Evolutionary conservation across 306 rosid genomes (phyloP).

Genomic region (Dryas drummondii): DNA sequence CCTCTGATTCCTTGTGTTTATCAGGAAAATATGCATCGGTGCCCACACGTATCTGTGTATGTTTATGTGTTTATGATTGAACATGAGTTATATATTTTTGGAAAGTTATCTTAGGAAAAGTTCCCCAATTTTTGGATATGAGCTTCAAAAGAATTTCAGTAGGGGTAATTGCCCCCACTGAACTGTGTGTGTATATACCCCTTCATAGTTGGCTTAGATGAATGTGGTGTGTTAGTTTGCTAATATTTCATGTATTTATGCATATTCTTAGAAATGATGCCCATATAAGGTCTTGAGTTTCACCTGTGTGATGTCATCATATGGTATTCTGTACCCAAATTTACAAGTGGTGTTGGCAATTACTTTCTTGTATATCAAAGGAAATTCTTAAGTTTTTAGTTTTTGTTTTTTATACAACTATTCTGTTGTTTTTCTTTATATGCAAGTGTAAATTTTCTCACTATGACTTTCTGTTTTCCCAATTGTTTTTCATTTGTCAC

Average conservation of each 20-base stretch:
- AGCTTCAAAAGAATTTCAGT: not conserved
- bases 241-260: not conserved
- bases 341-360: not conserved
- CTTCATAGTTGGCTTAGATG: not conserved
- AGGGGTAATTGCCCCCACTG: not conserved
- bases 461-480: not conserved
- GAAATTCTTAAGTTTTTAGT: not conserved
- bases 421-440: not conserved
- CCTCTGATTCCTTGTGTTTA: not conserved
- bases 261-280: not conserved
- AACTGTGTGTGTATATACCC: not conserved
- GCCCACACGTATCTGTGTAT: not conserved
- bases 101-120: not conserved
- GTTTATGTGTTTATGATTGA: not conserved
- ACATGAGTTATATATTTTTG: not conserved
- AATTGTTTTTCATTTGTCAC: slow-evolving; percentile 12
- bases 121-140: not conserved
- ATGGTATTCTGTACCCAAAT: not conserved
- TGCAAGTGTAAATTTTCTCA: not conserved
- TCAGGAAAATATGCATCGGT: not conserved
- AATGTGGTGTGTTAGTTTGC: not conserved
- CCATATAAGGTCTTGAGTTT: not conserved
- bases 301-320: not conserved
- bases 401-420: not conserved
- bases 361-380: not conserved